phyloP scores from a whole-genome alignment of 2,329 filamentous ascomycete species.

The Pseudogymnoascus sp. region DNA sequence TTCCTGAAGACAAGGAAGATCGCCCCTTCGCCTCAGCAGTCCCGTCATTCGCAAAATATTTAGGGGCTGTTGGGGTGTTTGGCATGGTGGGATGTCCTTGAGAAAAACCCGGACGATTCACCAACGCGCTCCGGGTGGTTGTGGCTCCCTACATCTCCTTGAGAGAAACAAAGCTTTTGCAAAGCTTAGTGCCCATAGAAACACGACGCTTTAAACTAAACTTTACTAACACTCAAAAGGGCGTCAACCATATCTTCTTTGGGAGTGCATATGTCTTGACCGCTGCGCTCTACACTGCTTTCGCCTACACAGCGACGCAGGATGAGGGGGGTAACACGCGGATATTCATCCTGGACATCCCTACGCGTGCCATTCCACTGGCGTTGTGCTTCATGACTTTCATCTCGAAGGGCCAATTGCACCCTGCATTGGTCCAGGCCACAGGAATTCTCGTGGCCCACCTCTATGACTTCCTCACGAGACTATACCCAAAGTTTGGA shows the following conservation, averaged over 20 bases:
- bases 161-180: neutral
- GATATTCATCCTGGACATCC: conserved; percentile 78
- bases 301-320: conserved; percentile 77
- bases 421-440: conserved; percentile 52
- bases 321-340: conserved; percentile 70
- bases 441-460: conserved; percentile 84
- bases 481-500: conserved; percentile 82
- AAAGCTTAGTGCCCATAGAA: neutral
- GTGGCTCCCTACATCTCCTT: conserved; percentile 29
- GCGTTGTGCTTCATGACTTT: conserved; percentile 70
- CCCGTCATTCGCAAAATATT: conserved; percentile 44
- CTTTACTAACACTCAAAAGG: conserved; percentile 33
- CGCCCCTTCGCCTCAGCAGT: conserved; percentile 44
- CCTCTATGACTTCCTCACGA: conserved; percentile 79
- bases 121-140: conserved; percentile 28
- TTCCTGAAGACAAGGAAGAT: conserved; percentile 54
- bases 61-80: conserved; percentile 42
- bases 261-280: conserved; percentile 42
- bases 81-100: conserved; percentile 47
- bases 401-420: conserved; percentile 47
- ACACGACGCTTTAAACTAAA: neutral
- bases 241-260: conserved; percentile 43
- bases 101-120: conserved; percentile 39
- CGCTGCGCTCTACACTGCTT: conserved; percentile 64
- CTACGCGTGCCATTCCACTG: conserved; percentile 71